Evolutionary conservation across 345 rosid genomes (phyloP).

Genomic region (Capsella bursapastoris): DNA sequence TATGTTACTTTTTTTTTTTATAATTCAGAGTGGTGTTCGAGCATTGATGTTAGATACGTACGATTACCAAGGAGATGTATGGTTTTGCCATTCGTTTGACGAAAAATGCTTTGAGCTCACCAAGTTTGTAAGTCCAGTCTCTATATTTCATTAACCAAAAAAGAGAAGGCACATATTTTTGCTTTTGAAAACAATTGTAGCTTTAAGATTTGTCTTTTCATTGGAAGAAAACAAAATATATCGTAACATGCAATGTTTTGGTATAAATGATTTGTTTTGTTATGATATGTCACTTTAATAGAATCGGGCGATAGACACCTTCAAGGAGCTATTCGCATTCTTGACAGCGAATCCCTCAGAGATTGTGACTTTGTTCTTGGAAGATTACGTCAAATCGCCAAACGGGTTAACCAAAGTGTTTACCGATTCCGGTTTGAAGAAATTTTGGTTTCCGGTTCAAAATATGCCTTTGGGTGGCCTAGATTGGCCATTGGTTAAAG

Average conservation of each 20-base stretch:
- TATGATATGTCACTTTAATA: background rate
- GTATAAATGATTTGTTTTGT: background rate
- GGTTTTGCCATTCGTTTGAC: conserved; percentile 67
- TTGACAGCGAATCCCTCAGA: conserved; percentile 57
- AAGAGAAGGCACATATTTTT: background rate
- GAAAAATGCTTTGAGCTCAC: conserved; percentile 54
- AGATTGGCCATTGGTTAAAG: conserved; percentile 62
- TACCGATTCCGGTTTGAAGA: conserved; percentile 56
- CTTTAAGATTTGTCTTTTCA: background rate
- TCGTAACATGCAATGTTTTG: background rate
- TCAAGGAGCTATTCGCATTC: conserved; percentile 55
- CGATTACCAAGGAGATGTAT: conserved; percentile 61
- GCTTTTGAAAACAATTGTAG: background rate
- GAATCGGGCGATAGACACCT: conserved; percentile 58
- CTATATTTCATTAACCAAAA: background rate
- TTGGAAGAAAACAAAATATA: background rate
- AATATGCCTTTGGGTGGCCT: conserved; percentile 55
- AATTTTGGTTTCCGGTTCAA: conserved; percentile 61
- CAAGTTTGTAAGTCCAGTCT: conserved; percentile 53
- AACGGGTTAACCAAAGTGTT: conserved; percentile 58
- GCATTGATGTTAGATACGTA: conserved; percentile 68
- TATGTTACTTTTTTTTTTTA: background rate
- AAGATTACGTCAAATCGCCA: conserved; percentile 61
- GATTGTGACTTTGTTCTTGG: conserved; percentile 58
- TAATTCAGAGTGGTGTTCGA: conserved; percentile 58